Evolutionary conservation across 176 grass and related monocot species (phyloP).

Genomic region (Metroxylon sagu): DNA sequence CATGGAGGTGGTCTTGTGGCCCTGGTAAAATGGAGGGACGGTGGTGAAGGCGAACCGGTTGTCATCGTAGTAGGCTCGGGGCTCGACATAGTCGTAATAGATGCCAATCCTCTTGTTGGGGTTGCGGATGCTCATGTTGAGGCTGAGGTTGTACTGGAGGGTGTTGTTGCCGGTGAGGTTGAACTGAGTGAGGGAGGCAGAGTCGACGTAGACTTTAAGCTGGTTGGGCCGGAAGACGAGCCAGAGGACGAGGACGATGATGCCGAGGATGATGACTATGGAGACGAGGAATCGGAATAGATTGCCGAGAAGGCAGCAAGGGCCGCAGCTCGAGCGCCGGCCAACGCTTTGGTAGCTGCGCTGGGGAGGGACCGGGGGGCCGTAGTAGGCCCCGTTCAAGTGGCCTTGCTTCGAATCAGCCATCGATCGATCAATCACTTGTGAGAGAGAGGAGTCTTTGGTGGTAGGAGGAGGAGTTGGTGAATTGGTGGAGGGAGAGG

Average conservation of each 20-base stretch:
- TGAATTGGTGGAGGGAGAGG: too few relatives aligned
- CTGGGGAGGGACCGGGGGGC: constrained; percentile 16
- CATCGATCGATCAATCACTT: background rate
- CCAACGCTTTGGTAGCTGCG: constrained; percentile 11
- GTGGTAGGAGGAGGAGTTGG: too few relatives aligned
- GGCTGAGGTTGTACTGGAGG: constrained; percentile 9
- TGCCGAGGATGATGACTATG: constrained; percentile 13
- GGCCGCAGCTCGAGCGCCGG: background rate
- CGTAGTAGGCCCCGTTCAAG: constrained; percentile 21
- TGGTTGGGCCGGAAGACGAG: constrained; percentile 15
- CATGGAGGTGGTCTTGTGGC: constrained; percentile 37
- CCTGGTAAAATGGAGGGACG: constrained; percentile 8
- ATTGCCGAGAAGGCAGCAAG: constrained; percentile 8
- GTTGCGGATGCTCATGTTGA: constrained; percentile 23
- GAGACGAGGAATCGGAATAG: constrained; percentile 19
- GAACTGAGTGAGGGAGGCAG: constrained; percentile 14
- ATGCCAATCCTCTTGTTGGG: constrained; percentile 12
- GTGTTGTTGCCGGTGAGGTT: background rate
- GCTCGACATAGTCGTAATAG: constrained; percentile 18
- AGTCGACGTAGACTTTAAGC: constrained; percentile 5
- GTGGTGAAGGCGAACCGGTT: background rate
- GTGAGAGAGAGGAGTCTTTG: too few relatives aligned
- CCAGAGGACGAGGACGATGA: constrained; percentile 19
- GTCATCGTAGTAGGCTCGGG: constrained; percentile 2
- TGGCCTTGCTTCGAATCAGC: constrained; percentile 10